A percentile compares a stretch with the other conserved stretches of the same genome.
Conservation (phyloP, 169 alveolate genomes). For the Babesia divergens region DNA sequence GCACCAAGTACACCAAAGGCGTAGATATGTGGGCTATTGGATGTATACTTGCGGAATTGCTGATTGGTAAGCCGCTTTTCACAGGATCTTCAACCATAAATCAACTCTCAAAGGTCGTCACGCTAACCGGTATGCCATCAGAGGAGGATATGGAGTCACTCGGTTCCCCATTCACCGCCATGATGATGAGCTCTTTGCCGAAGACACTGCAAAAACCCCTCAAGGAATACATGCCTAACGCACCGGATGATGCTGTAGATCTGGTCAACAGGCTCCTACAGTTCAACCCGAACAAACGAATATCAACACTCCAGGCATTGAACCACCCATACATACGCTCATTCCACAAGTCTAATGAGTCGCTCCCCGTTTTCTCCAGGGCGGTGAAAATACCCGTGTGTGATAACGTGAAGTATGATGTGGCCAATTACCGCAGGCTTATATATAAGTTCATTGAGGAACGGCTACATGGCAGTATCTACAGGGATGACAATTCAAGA, state of each 20-base stretch:
- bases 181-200: slow-evolving; percentile 49
- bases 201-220: slow-evolving; percentile 18
- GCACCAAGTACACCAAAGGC: slow-evolving; percentile 96
- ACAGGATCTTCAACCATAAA: slow-evolving; percentile 98
- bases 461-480: background rate
- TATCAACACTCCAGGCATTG: slow-evolving; percentile 54
- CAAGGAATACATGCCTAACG: slow-evolving; percentile 52
- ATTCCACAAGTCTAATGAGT: slow-evolving; percentile 49
- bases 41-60: slow-evolving; percentile 96
- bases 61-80: slow-evolving; percentile 94
- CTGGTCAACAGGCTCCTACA: slow-evolving; percentile 42
- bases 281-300: slow-evolving; percentile 65
- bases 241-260: slow-evolving; percentile 55
- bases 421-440: slow-evolving; percentile 53
- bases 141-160: slow-evolving; percentile 88
- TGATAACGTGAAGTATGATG: slow-evolving; percentile 62
- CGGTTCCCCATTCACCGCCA: slow-evolving; percentile 76
- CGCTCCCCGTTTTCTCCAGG: slow-evolving; percentile 24
- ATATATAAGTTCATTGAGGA: slow-evolving; percentile 59
- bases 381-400: slow-evolving; percentile 56
- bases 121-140: slow-evolving; percentile 92
- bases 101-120: slow-evolving; percentile 89
- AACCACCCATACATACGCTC: slow-evolving; percentile 58
- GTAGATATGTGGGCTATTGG: slow-evolving; percentile 99
- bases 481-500: background rate